phyloP scores from a whole-genome alignment of 73 alveolate genomes.

The Breviolum minutum region DNA sequence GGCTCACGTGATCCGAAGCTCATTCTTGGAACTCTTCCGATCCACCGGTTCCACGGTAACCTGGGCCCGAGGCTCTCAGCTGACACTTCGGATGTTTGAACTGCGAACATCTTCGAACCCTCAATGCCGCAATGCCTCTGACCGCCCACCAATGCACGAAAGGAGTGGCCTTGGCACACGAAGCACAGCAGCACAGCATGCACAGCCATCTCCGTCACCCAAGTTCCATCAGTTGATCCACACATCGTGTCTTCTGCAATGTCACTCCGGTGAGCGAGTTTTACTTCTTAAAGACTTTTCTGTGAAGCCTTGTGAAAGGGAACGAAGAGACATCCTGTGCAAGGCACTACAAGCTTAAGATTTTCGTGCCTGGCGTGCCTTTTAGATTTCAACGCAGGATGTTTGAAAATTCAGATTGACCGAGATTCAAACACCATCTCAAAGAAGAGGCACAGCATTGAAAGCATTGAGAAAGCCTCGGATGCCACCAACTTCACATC shows the following conservation, averaged over 20 bases:
- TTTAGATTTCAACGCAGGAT: no score
- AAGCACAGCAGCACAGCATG: background rate
- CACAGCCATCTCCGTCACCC: no score
- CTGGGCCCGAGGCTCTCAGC: background rate
- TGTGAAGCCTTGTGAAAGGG: no score
- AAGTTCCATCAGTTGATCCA: no score
- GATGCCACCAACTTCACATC: background rate
- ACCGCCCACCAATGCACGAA: constrained; percentile 65
- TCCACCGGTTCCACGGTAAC: constrained; percentile 73
- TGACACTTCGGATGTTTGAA: no score
- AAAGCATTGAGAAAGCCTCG: constrained; percentile 72
- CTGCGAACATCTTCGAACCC: no score
- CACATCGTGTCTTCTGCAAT: no score
- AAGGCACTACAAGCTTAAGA: no score
- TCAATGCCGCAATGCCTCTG: constrained; percentile 54
- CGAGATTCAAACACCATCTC: constrained; percentile 42
- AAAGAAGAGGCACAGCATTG: constrained; percentile 85
- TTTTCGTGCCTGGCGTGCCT: no score
- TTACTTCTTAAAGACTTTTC: no score
- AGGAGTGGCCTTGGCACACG: constrained; percentile 43
- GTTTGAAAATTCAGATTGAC: background rate
- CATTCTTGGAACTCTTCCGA: constrained; percentile 28
- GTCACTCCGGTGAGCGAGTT: no score
- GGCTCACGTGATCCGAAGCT: constrained; percentile 78
- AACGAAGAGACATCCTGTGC: no score